Conservation (phyloP, 495 filamentous ascomycete species). For the Neurospora cerealis region DNA sequence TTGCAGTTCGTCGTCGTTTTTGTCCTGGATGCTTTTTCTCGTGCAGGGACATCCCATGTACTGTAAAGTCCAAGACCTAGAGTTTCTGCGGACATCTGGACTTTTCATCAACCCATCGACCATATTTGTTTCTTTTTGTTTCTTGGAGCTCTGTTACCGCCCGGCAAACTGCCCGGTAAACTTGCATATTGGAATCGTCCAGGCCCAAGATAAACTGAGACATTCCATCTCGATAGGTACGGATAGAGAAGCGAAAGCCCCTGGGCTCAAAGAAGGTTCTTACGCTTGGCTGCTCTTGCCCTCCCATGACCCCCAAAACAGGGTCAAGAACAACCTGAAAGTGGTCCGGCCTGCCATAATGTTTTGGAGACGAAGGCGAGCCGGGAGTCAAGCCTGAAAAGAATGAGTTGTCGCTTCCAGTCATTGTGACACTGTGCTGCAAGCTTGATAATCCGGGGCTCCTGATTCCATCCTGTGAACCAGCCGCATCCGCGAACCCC, state of each 20-base stretch:
- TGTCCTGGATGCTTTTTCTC: not conserved
- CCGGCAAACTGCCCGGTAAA: not conserved
- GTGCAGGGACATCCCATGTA: not conserved
- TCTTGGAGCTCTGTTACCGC: not conserved
- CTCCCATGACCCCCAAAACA: not conserved
- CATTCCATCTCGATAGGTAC: not conserved
- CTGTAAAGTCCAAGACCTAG: not conserved
- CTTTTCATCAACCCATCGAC: not conserved
- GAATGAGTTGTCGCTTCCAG: not conserved
- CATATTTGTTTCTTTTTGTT: not conserved
- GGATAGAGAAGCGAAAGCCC: not conserved
- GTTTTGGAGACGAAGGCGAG: not conserved
- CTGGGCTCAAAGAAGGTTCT: not conserved
- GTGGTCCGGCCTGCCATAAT: not conserved
- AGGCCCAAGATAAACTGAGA: not conserved
- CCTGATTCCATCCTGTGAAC: not conserved
- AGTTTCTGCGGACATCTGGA: not conserved
- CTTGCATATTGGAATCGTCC: not conserved
- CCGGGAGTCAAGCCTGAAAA: not conserved
- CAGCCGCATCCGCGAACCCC: not conserved
- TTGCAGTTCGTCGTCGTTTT: not conserved
- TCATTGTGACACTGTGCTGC: not conserved
- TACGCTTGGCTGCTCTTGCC: not conserved
- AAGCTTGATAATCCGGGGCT: not conserved
- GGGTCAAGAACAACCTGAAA: not conserved